These are phyloP conservation scores for Nannochloropsis oceanica DNA, from an alignment of 108 stramenopile species.

Conservation along the genomic window DNA sequence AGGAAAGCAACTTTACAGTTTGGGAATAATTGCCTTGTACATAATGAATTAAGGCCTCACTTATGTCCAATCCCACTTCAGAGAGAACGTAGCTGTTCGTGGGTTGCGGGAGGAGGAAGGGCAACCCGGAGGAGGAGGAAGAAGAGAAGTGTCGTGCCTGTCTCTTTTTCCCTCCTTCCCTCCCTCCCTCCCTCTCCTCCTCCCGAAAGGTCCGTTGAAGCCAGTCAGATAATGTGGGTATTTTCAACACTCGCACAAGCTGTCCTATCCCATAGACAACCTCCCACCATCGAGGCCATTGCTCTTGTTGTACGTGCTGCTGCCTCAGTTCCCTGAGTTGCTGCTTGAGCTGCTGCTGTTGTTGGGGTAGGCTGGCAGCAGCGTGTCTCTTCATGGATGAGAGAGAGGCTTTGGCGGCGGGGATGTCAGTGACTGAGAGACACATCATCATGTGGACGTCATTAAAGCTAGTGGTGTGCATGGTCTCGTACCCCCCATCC, in stretches of 20 bases:
- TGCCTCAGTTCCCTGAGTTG: neutral
- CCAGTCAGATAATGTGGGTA: neutral
- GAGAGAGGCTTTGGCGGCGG: neutral
- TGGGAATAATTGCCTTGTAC: neutral
- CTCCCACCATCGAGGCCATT: neutral
- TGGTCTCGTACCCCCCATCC: neutral
- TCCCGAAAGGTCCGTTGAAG: neutral
- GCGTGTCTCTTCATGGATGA: neutral
- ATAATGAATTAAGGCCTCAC: neutral
- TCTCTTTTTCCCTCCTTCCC: neutral
- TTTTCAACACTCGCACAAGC: neutral
- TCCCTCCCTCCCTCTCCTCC: neutral
- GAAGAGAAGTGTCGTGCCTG: too few species aligned
- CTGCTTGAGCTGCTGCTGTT: neutral
- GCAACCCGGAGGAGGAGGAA: neutral
- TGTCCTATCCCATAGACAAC: neutral
- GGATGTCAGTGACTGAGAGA: neutral
- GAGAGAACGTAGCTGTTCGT: neutral
- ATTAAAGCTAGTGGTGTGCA: neutral
- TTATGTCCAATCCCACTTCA: neutral
- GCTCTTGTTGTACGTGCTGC: too few species aligned
- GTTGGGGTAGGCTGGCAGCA: neutral
- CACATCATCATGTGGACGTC: neutral
- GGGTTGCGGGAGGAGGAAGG: neutral
- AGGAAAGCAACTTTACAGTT: neutral